Evolutionary conservation across 352 stramenopile species (phyloP).

Genomic region (Pythium scleroteichum): DNA sequence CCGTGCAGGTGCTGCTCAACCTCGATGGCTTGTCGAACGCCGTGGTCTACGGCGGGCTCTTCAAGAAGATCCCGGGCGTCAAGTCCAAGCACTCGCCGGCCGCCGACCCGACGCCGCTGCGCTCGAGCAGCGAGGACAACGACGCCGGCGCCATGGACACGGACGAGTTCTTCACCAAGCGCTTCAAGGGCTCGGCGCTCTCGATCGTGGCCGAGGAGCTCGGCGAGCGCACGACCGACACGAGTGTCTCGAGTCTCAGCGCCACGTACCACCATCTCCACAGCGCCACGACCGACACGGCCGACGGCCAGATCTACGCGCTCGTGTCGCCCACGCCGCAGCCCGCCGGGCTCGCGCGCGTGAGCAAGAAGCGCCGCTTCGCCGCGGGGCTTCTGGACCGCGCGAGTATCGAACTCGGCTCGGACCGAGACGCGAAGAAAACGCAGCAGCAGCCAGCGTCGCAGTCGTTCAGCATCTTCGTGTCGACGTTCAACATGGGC

Average conservation of each 20-base stretch:
- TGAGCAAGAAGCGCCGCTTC: constrained; percentile 24
- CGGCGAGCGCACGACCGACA: constrained; percentile 20
- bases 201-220: constrained; percentile 20
- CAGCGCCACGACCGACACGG: neutral
- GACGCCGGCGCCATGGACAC: constrained; percentile 13
- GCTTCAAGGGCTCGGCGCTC: constrained; percentile 10
- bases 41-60: constrained; percentile 72
- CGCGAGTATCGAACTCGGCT: constrained; percentile 14
- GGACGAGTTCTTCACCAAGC: constrained; percentile 19
- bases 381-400: constrained; percentile 21
- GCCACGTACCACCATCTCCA: neutral
- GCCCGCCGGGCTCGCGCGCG: neutral
- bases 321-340: neutral
- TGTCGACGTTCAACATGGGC: constrained; percentile 88
- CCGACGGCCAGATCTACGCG: neutral
- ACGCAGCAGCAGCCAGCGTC: constrained; percentile 10
- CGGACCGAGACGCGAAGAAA: constrained; percentile 9
- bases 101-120: constrained; percentile 1
- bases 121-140: constrained; percentile 16
- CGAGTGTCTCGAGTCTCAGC: constrained; percentile 13
- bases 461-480: constrained; percentile 66
- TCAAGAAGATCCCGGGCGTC: constrained; percentile 22
- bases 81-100: neutral
- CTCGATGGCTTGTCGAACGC: constrained; percentile 74
- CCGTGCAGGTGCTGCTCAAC: constrained; percentile 62